Conservation (phyloP, 1,284 basidiomycete species). For the Boletus smithii region DNA sequence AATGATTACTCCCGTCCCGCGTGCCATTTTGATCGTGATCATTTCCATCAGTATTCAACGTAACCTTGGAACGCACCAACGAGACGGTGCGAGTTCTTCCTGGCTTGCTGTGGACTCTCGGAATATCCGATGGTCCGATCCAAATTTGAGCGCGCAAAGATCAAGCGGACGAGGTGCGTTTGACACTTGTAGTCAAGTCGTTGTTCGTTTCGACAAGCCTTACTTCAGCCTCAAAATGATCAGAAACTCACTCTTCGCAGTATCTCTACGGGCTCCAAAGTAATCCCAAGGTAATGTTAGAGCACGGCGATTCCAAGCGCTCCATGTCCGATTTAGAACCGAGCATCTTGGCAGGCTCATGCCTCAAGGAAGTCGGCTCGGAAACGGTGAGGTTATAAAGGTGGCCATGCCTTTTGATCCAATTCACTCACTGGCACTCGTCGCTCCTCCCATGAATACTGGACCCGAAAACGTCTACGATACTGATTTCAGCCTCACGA, state of each 20-base stretch:
- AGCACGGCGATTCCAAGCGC: neutral
- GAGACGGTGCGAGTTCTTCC: neutral
- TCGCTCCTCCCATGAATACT: neutral
- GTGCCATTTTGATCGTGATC: constrained; percentile 1
- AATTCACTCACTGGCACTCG: no score
- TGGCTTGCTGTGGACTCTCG: constrained; percentile 17
- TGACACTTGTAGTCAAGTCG: no score
- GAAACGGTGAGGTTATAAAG: no score
- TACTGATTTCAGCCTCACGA: neutral
- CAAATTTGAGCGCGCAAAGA: neutral
- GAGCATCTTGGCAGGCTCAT: constrained; percentile 7
- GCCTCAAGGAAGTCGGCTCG: no score
- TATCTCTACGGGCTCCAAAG: no score
- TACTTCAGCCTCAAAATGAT: neutral
- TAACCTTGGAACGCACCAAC: neutral
- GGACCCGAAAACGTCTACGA: neutral
- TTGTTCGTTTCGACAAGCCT: neutral
- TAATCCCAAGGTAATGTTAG: neutral
- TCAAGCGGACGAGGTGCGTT: neutral
- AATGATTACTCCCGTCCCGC: neutral
- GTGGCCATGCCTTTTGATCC: no score
- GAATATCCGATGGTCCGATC: neutral
- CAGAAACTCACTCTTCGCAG: neutral
- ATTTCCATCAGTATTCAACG: no score
- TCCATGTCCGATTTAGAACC: neutral